phyloP scores from a whole-genome alignment of 2,329 filamentous ascomycete species.

The Metarhizium anisopliae region DNA sequence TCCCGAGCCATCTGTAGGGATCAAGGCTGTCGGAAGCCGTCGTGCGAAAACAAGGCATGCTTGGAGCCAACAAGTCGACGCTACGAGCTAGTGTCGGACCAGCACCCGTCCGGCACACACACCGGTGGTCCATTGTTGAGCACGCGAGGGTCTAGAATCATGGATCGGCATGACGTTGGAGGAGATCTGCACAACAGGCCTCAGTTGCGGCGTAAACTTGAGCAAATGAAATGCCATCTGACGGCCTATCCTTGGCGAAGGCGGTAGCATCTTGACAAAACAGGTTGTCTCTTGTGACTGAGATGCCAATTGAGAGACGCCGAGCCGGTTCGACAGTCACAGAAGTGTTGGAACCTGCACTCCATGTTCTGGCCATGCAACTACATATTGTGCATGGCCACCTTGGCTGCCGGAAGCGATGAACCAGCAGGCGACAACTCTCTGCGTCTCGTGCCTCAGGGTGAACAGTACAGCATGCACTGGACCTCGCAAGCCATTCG shows the following conservation, averaged over 20 bases:
- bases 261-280: background rate
- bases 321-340: no score
- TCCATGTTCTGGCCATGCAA: no score
- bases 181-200: background rate
- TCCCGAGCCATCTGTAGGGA: background rate
- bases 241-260: background rate
- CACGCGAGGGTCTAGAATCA: background rate
- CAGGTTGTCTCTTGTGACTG: background rate
- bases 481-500: no score
- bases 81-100: no score
- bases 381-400: no score
- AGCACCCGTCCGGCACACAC: no score
- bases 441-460: no score
- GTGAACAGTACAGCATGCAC: no score
- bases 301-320: background rate
- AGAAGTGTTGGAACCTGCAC: no score
- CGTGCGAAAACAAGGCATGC: background rate
- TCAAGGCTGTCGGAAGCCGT: background rate
- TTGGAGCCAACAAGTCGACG: no score
- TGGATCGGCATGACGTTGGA: conserved; percentile 1
- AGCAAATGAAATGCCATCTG: background rate
- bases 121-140: background rate
- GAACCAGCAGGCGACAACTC: no score
- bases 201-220: conserved; percentile 1
- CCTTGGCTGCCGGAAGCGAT: no score